Evolutionary conservation across 164 flowering plant genomes (phyloP), one percentile per base, ranked within the genome.

Genomic region (Vitis cinerea): DNA sequence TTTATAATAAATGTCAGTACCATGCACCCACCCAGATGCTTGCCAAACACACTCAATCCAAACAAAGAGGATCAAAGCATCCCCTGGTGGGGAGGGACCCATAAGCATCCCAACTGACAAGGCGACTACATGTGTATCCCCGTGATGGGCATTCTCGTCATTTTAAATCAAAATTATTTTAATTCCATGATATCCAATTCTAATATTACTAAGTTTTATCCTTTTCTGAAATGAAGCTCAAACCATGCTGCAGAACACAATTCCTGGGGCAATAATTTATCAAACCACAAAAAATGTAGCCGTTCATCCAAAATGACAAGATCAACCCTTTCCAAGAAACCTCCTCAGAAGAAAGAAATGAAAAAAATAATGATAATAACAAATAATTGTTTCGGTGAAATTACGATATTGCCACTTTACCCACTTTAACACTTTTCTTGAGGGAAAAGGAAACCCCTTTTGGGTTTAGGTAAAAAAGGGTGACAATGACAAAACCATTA

Each of bases 401-500:
- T 59, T 61, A 53, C 76, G 37, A 57, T 23, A 66, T 8, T 64
- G 74, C 76, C 70, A 70, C 37, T 50, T 53, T n/a, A 47, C 49
- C 48, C 44, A 30, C 48, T 49, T 16, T 1, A 30, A 8, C 63
- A 19, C 70, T 70, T 76, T 61, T 56, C 73, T 70, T 75, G 61
- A 61, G 27, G 67, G 57, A 74, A 70, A 77, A 72, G 76, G 68
- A 66, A 74, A 3, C 29, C 55, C 55, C 74, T 76, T 71, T 65
- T 62, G 59, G 19, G n/a, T 6, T 37, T 4, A 0, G 44, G 44
- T 37, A 3, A 37, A 50, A 72, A 78, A 78, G 66, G 78, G 57
- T 71, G 80, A 75, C 66, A 70, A 11, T 14, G 75, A 78, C 81
- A 62, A 65, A 72, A 54, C 68, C 70, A 65, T 63, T 71, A 75